phyloP scores from a whole-genome alignment of 305 asterid genomes.

The Petunia hybrid region DNA sequence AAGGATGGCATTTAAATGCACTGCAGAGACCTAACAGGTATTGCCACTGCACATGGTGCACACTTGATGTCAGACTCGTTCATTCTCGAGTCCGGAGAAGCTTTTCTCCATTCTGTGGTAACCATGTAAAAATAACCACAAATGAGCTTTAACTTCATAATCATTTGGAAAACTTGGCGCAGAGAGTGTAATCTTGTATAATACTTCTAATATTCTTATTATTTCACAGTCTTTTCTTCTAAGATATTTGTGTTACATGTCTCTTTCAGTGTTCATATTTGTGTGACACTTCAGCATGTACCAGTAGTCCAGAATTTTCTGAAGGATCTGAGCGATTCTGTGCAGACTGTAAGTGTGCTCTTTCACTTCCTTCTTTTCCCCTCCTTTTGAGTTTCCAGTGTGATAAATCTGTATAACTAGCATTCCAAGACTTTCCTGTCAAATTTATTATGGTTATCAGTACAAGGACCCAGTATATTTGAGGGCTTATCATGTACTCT shows the following conservation, averaged over 20 bases:
- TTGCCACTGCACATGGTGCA: conserved; percentile 22
- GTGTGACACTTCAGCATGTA: conserved; percentile 96
- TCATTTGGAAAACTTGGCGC: conserved; percentile 2
- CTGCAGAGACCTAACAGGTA: conserved; percentile 98
- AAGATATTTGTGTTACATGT: conserved; percentile 30
- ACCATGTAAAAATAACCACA: background rate
- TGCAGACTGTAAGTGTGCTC: conserved; percentile 67
- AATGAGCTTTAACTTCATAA: conserved; percentile 14
- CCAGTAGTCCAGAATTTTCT: conserved; percentile 71
- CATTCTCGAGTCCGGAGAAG: conserved; percentile 10
- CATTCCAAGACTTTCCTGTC: background rate
- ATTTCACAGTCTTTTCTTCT: conserved; percentile 29
- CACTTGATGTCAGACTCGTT: background rate
- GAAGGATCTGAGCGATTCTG: conserved; percentile 76
- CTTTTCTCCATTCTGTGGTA: background rate
- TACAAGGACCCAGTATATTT: background rate
- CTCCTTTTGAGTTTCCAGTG: conserved; percentile 19
- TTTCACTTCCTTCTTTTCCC: background rate
- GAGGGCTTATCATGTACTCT: conserved; percentile 10
- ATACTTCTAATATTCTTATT: background rate
- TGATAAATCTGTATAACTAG: conserved; percentile 22
- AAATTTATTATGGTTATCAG: conserved; percentile 9
- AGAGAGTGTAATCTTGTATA: background rate
- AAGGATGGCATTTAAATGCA: conserved; percentile 98
- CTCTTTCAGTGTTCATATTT: conserved; percentile 83